Base-by-base conservation (phyloP, 345 rosid genomes). In the Salix suchowensis region DNA sequence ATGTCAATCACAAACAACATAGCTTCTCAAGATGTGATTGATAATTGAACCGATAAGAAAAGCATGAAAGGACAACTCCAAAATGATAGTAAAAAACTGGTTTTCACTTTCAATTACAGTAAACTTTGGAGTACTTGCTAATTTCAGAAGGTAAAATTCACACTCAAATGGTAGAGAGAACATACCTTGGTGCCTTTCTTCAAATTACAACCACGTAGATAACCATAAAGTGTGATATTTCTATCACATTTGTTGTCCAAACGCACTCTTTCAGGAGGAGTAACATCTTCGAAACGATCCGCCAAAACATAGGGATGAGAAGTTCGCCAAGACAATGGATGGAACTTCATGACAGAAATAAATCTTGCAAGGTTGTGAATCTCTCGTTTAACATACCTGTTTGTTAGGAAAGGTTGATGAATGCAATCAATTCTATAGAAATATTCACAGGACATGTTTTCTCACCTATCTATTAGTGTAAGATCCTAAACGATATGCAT, bases 221-320 rank as follows among this genome's bases (percentile, higher is more conserved):
- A 96, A 73, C 99, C 99, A 82, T 88, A 96, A 70, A 92, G 77
- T 4, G 96, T 92, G 81, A 96, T 76, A 82, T 92, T 89, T 78
- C 99, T 88, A 81, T 93, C 96, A 75, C 98, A 93, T 85, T 93
- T 96, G 60, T 79, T 85, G 88, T 92, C 84, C 81, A 75, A 70
- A 50, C 82, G 90, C 83, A 92, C 84, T 86, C 84, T 87, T 76
- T 89, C 93, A 19, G 93, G 97, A 68, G 97, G 94, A 80, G 99
- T 93, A 26, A 93, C 92, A 86, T 96, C 99, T 87, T 93, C 99
- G 68, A 96, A 81, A 65, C 98, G 96, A 86, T 96, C 99, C 68
- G 88, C 96, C 83, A 96, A 70, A 67, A 96, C 76, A 80, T 93
- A 96, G 62, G 98, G 99, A 85, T 96, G 99, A 81, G 93, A 84